phyloP scores from a whole-genome alignment of 306 rosid genomes.

The Vicia villosa region DNA sequence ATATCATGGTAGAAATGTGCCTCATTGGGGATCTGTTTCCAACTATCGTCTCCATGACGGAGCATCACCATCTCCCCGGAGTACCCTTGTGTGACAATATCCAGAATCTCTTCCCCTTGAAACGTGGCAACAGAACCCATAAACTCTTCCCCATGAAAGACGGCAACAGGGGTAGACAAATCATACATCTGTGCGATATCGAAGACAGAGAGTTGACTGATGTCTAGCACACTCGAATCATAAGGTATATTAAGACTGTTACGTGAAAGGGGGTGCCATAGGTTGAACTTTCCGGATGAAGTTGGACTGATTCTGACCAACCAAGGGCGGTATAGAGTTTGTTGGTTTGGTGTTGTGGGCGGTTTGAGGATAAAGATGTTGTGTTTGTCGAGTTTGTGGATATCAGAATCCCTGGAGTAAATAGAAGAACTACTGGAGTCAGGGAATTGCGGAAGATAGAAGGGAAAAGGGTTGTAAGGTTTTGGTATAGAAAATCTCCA shows the following conservation, averaged over 20 bases:
- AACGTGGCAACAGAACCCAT: no score
- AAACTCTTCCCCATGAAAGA: neutral
- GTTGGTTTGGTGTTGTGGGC: neutral
- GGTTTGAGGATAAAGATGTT: constrained; percentile 31
- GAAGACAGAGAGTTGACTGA: constrained; percentile 33
- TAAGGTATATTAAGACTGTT: neutral
- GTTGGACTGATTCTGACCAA: constrained; percentile 24
- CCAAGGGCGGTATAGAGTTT: constrained; percentile 5
- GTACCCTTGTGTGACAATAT: neutral
- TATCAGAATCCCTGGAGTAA: no score
- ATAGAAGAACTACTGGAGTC: neutral
- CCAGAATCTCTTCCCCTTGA: no score
- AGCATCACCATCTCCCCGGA: constrained; percentile 24
- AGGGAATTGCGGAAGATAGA: neutral
- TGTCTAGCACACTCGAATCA: constrained; percentile 51
- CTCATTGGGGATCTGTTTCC: constrained; percentile 61
- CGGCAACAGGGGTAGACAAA: neutral
- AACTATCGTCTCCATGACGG: constrained; percentile 47
- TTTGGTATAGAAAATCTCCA: neutral
- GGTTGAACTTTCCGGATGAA: neutral
- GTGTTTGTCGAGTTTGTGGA: constrained; percentile 17
- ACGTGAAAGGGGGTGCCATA: constrained; percentile 24
- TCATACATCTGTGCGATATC: constrained; percentile 44
- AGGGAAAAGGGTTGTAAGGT: neutral
- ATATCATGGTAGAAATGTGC: constrained; percentile 68